A percentile compares a stretch with the other conserved stretches of the same genome.
phyloP scores from a whole-genome alignment of 2,329 filamentous ascomycete genomes.

The Colletotrichum aenigma region DNA sequence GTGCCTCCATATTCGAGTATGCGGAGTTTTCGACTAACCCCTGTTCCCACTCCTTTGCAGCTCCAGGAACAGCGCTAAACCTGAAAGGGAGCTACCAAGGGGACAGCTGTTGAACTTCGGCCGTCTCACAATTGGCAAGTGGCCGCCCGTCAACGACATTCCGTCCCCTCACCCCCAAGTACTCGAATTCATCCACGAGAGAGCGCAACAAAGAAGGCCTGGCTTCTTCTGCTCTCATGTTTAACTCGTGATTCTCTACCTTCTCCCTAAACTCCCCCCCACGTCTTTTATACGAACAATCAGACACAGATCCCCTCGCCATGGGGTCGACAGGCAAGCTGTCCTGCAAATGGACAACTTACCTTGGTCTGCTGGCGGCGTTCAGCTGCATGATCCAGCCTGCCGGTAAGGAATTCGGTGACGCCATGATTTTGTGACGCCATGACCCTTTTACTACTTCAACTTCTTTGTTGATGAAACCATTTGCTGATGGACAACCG shows the following conservation, averaged over 20 bases:
- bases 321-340: slow-evolving; percentile 57
- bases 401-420: slow-evolving; percentile 56
- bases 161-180: not conserved
- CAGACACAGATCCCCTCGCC: slow-evolving; percentile 25
- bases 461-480: not conserved
- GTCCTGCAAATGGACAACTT: slow-evolving; percentile 68
- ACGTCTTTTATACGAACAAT: not conserved
- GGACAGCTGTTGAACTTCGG: slow-evolving; percentile 29
- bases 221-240: not conserved
- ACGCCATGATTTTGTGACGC: slow-evolving; percentile 5
- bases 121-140: slow-evolving; percentile 8
- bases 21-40: not conserved
- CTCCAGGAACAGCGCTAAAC: slow-evolving; percentile 11
- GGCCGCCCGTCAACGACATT: not conserved
- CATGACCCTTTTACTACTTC: not conserved
- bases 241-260: not conserved
- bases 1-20: not conserved
- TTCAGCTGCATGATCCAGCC: slow-evolving; percentile 66
- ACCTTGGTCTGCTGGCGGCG: slow-evolving; percentile 63
- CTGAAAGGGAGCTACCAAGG: slow-evolving; percentile 24
- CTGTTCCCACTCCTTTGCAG: not conserved
- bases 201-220: slow-evolving; percentile 10
- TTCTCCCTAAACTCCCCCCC: not conserved
- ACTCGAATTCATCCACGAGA: not conserved
- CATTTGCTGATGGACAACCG: not conserved